Evolutionary conservation across 805 yeast genomes (phyloP).

Genomic region (Blastobotrys peoriensis): DNA sequence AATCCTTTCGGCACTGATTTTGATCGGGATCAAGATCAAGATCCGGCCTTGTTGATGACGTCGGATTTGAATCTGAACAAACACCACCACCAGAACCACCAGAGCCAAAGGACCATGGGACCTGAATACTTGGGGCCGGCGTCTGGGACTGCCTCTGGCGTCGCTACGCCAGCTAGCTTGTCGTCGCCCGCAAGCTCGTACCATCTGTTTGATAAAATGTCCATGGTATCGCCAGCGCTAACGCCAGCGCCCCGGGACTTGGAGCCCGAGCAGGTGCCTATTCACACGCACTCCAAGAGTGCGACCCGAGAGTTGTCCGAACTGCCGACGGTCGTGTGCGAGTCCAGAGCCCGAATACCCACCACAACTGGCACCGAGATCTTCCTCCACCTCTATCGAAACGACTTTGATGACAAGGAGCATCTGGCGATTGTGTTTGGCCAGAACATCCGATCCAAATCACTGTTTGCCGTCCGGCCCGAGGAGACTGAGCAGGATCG

Average conservation of each 20-base stretch:
- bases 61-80: too few species aligned
- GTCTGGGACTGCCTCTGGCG: conserved; percentile 3
- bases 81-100: too few species aligned
- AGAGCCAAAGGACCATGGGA: too few species aligned
- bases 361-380: conserved; percentile 94
- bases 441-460: conserved; percentile 73
- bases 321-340: conserved; percentile 76
- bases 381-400: conserved; percentile 81
- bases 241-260: conserved; percentile 23
- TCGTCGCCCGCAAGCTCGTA: background rate
- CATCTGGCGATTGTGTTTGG: conserved; percentile 97
- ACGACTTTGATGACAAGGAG: conserved; percentile 83
- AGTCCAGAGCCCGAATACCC: conserved; percentile 94
- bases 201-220: conserved; percentile 21
- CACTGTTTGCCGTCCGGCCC: conserved; percentile 54
- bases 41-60: too few species aligned
- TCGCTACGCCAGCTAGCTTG: background rate
- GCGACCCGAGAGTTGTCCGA: conserved; percentile 17
- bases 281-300: background rate
- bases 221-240: conserved; percentile 32
- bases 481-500: conserved; percentile 85
- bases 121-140: conserved; percentile 5
- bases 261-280: conserved; percentile 5
- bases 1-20: too few species aligned
- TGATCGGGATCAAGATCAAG: too few species aligned